Conservation (phyloP, 768 basidiomycete genomes). For the Holtermanniella nyarrowii region DNA sequence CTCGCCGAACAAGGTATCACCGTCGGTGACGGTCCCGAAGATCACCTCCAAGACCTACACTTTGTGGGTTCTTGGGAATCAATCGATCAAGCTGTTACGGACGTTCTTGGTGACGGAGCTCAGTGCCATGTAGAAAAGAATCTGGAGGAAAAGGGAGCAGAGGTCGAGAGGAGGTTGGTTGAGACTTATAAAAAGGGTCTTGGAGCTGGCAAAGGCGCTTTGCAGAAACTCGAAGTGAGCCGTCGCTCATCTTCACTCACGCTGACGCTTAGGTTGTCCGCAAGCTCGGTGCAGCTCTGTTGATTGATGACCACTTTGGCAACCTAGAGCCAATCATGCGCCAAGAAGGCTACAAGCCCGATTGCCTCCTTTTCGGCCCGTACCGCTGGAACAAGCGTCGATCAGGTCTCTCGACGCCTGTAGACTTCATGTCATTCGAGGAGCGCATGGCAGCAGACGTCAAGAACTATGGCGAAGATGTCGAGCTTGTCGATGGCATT, state of each 20-base stretch:
- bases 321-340: conserved; percentile 23
- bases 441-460: conserved; percentile 16
- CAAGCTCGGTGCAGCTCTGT: conserved; percentile 26
- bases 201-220: conserved; percentile 16
- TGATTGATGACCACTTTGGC: conserved; percentile 31
- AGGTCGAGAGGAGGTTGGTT: conserved; percentile 14
- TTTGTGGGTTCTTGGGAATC: conserved; percentile 6
- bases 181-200: conserved; percentile 13
- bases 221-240: conserved; percentile 23
- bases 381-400: conserved; percentile 24
- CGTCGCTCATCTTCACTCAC: not conserved
- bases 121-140: too few species aligned
- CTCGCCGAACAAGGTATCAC: conserved; percentile 18
- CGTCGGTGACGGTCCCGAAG: conserved; percentile 13
- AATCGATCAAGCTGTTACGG: not conserved
- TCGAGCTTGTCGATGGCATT: conserved; percentile 10
- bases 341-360: conserved; percentile 11
- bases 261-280: conserved; percentile 18
- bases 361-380: conserved; percentile 25
- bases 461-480: conserved; percentile 7
- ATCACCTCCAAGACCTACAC: conserved; percentile 9
- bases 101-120: not conserved
- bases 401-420: conserved; percentile 19
- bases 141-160: conserved; percentile 7
- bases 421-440: conserved; percentile 25